Conservation (phyloP, 2,329 filamentous ascomycete genomes). For the Fusarium sp. region DNA sequence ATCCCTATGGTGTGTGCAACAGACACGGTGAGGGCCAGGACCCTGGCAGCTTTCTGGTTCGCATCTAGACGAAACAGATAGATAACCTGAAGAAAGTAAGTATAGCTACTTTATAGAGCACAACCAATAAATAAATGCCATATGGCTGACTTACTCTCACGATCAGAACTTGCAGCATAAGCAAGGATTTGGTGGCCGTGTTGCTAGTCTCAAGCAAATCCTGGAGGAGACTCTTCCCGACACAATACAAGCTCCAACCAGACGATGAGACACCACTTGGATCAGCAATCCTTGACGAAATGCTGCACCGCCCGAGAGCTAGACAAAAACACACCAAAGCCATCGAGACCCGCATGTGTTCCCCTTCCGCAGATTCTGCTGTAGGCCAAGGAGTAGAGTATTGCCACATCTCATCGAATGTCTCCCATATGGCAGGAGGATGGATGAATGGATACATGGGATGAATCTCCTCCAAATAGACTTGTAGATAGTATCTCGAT, state of each 20-base stretch:
- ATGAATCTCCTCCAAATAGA: conserved; percentile 31
- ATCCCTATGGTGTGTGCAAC: conserved; percentile 29
- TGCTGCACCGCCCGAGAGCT: conserved; percentile 31
- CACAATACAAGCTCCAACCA: conserved; percentile 31
- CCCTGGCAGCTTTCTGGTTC: conserved; percentile 26
- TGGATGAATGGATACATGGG: conserved; percentile 27
- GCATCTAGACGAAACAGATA: conserved; percentile 35
- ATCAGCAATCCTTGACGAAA: conserved; percentile 28
- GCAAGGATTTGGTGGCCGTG: conserved; percentile 25
- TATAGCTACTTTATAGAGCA: too few species aligned
- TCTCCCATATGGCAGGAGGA: conserved; percentile 26
- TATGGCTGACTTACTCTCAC: conserved; percentile 8
- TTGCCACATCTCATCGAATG: conserved; percentile 33
- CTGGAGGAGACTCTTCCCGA: conserved; percentile 21
- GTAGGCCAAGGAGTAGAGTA: conserved; percentile 16
- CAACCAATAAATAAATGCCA: too few species aligned
- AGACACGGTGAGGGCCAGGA: conserved; percentile 23
- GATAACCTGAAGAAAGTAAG: conserved; percentile 16
- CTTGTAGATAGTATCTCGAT: conserved; percentile 22
- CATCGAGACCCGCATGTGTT: conserved; percentile 24
- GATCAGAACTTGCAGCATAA: conserved; percentile 28
- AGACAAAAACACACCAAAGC: conserved; percentile 33
- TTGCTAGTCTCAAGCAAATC: conserved; percentile 30
- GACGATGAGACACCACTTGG: conserved; percentile 28
- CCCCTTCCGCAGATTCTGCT: conserved; percentile 7